A percentile compares a stretch with the other conserved stretches of the same genome.
Evolutionary conservation across 2,329 filamentous ascomycete species (phyloP).

Genomic region (Alternaria conjuncta): DNA sequence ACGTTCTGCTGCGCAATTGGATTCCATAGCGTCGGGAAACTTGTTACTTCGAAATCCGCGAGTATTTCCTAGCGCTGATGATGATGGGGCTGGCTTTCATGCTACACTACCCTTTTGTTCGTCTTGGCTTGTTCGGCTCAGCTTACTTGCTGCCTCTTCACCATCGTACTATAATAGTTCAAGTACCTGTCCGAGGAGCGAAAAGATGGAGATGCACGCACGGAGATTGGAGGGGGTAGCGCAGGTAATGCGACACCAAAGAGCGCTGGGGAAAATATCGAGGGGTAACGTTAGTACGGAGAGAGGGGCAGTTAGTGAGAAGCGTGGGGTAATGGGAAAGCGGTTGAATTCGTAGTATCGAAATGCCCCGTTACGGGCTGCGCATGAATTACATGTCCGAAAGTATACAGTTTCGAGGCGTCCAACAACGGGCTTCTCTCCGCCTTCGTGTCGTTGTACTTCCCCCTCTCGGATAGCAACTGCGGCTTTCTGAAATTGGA

Average conservation of each 20-base stretch:
- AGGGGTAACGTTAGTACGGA: not conserved
- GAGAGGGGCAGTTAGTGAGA: not conserved
- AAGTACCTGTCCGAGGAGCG: not conserved
- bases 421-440: not conserved
- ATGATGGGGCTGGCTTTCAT: not conserved
- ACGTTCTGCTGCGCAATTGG: slow-evolving; percentile 8
- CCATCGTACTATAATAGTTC: not conserved
- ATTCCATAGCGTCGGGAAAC: not conserved
- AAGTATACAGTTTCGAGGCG: not conserved
- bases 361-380: not conserved
- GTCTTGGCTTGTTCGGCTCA: not conserved
- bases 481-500: not conserved
- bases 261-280: not conserved
- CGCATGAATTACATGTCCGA: not conserved
- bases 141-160: not conserved
- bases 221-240: slow-evolving; percentile 3
- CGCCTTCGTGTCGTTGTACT: not conserved
- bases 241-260: not conserved
- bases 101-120: not conserved
- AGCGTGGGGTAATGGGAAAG: not conserved
- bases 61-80: not conserved
- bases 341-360: not conserved
- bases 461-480: not conserved
- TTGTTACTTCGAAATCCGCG: not conserved
- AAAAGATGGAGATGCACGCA: slow-evolving; percentile 1